phyloP scores from a whole-genome alignment of 2,329 filamentous ascomycete species.

The Thelonectria blattea region DNA sequence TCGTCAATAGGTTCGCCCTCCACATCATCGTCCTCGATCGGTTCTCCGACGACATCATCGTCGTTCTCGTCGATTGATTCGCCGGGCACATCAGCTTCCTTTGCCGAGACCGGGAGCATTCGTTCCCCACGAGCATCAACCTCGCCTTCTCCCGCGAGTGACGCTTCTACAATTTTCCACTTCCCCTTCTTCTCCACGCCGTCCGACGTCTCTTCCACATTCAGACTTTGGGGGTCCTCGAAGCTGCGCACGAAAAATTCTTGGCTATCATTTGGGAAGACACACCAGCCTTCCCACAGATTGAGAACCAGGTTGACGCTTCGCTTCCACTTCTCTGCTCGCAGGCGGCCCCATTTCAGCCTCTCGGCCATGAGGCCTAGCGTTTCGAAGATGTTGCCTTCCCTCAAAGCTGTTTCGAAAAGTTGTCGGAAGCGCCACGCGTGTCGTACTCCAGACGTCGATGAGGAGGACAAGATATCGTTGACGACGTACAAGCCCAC shows the following conservation, averaged over 20 bases:
- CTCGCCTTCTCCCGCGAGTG: constrained; percentile 22
- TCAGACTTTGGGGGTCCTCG: constrained; percentile 66
- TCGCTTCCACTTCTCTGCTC: constrained; percentile 84
- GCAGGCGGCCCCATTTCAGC: constrained; percentile 78
- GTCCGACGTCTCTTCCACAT: constrained; percentile 37
- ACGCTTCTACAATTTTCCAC: constrained; percentile 59
- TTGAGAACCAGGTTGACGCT: constrained; percentile 72
- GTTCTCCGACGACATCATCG: constrained; percentile 48
- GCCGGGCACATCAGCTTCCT: constrained; percentile 56
- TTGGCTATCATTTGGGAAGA: constrained; percentile 76
- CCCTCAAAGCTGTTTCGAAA: constrained; percentile 74
- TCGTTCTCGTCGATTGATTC: constrained; percentile 52
- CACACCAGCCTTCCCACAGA: constrained; percentile 74
- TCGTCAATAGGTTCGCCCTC: constrained; percentile 56
- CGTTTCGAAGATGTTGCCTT: constrained; percentile 73
- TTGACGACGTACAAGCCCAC: constrained; percentile 79
- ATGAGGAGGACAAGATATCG: constrained; percentile 80
- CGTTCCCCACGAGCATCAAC: constrained; percentile 10
- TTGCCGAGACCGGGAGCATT: constrained; percentile 35
- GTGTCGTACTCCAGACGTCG: constrained; percentile 78
- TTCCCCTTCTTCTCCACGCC: constrained; percentile 45
- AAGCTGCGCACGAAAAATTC: constrained; percentile 74
- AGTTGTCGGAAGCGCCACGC: constrained; percentile 86
- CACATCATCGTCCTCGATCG: constrained; percentile 54
- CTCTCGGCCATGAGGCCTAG: constrained; percentile 77